phyloP scores from a whole-genome alignment of 176 grass and related monocot genomes.

The Bromus sterilis region DNA sequence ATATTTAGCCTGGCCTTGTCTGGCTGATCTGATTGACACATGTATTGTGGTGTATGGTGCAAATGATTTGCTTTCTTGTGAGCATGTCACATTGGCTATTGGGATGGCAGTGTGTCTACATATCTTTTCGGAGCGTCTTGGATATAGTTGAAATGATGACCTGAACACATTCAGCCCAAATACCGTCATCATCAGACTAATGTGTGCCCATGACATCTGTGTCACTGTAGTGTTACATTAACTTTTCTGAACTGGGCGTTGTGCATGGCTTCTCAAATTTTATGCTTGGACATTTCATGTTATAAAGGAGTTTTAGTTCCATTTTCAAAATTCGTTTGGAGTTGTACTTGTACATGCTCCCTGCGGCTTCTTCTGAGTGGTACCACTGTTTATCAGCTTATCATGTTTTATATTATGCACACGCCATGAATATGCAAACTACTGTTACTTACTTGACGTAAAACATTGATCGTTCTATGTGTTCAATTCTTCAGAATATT shows the following conservation, averaged over 20 bases:
- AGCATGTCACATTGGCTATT: not conserved
- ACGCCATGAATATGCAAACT: not conserved
- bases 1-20: not conserved
- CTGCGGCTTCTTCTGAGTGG: not conserved
- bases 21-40: not conserved
- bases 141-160: not conserved
- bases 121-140: not conserved
- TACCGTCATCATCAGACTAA: not conserved
- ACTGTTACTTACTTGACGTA: not conserved
- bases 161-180: not conserved
- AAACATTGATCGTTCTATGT: not conserved
- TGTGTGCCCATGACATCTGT: not conserved
- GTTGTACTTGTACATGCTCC: not conserved
- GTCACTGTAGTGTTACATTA: not conserved
- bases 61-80: not conserved
- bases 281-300: not conserved
- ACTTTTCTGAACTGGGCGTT: not conserved
- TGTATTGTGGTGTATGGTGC: not conserved
- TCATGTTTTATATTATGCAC: not conserved
- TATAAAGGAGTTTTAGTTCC: not conserved
- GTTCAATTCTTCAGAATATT: constrained; percentile 61
- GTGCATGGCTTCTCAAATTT: not conserved
- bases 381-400: not conserved
- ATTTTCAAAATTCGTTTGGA: not conserved
- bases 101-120: not conserved